Evolutionary conservation across 768 basidiomycete species (phyloP), one percentile per base, ranked within the genome.

Genomic region (Pisolithus sp.): DNA sequence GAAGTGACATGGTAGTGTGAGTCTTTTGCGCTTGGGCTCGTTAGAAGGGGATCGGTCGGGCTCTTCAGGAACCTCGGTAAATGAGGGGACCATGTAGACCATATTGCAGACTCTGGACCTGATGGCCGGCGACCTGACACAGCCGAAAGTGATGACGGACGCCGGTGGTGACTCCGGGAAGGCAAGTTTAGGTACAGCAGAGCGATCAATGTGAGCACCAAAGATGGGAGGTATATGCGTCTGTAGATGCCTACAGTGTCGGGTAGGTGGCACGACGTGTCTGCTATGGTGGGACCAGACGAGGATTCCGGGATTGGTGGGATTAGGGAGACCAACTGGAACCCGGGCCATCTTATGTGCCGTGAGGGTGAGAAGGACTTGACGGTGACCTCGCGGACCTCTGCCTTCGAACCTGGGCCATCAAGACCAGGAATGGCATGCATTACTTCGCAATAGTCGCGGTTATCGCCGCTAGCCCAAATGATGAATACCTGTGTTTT

Each of bases 361-460:
- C 77, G 77, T 13, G 83, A 81, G 54, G 83, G 81, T 15, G 89
- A 86, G 66, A 95, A 93, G 0, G 92, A 87, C 66, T 93, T 94
- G 53, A 95, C 74, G 1, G 92, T 93, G 20, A 93, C 79, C 68
- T 95, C 93, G 44, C 83, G 83, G 41, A 85, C 72, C 3, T 61
- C 53, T 56, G 54, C 55, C 15, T 50, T 48, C 54, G 53, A 50
- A 58, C 51, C 61, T 36, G 58, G 48, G 42, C 50, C 55, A 38
- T 65, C 61, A 18, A 58, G 54, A n/a, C 54, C 58, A 4, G 66
- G 61, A 8, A 71, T 56, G 31, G 69, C 69, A 64, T 89, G 88
- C 21, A 68, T 69, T 59, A 85, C 77, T 57, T 91, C 89, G 61
- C 93, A 97, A 60, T 89, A 89, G 68, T 96, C 93, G 46, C 90